Evolutionary conservation across 768 basidiomycete genomes (phyloP), one percentile per base, ranked within the genome.

Genomic region (Leccinum incarnatum): DNA sequence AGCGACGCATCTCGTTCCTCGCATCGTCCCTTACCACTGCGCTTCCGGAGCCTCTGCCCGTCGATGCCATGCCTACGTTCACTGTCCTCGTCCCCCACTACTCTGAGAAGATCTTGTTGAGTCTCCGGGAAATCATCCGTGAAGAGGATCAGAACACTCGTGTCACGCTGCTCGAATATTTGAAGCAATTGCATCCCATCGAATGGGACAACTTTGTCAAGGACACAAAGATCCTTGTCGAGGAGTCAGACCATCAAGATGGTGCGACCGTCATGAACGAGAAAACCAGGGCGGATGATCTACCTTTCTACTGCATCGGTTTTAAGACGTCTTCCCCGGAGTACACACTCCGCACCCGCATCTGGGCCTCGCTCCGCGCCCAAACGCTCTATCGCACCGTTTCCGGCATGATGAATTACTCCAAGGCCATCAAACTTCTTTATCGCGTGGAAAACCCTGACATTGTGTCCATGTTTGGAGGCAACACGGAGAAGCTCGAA

Each of bases 151-250:
- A 90, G 70, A 96, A 85, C 70, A 98, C 96, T 8, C 93, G 97
- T 4, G 97, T 99, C 57, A 99, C 97, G 9, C 80, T 98, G 23
- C 83, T 99, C 57, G 97, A 99, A 75, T 99, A 99, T 74, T 79
- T 98, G 72, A 99, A 99, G 76, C 97, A 99, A 73, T 81, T 99
- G 50, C 97, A 98, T 72, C 96, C 97, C 19, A 82, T 98, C 58
- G 97, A 99, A 72, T 99, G 97, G 97, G 97, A 98, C 77, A 99
- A 99, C 74, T 99, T 99, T 69, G 97, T 99, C 66, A 95, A 95
- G 79, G 97, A 99, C 69, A 99, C 97, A 62, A 99, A 98, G 81
- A 99, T 99, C 63, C 79, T 98, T 40, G 94, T 93, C 0, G 97
- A 98, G 63, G 97, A 98, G 73, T 84, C 86, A 1, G 84, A 82